These are phyloP conservation scores for Brassica nigra DNA, from an alignment of 345 rosid species.

Conservation along the genomic window DNA sequence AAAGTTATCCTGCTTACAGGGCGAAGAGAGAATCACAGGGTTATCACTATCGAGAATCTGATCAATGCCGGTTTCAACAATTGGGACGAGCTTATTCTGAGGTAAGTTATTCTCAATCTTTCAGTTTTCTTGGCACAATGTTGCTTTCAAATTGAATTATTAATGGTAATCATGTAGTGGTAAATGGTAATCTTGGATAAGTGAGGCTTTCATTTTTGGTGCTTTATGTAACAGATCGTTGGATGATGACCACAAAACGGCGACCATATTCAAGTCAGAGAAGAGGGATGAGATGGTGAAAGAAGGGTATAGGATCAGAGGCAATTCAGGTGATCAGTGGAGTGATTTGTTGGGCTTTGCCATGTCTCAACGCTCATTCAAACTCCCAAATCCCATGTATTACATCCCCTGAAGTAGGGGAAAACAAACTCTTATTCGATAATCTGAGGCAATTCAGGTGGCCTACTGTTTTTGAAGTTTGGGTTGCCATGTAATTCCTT, in stretches of 20 bases:
- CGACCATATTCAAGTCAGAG: constrained; percentile 67
- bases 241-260: constrained; percentile 59
- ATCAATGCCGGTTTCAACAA: constrained; percentile 60
- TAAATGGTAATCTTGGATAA: too few species aligned
- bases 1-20: constrained; percentile 80
- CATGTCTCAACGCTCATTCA: constrained; percentile 70
- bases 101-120: constrained; percentile 41
- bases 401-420: constrained; percentile 48
- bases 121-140: background rate
- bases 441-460: background rate
- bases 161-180: background rate
- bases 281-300: constrained; percentile 70
- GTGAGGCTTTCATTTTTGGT: background rate
- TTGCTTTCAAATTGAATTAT: background rate
- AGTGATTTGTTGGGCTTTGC: constrained; percentile 72
- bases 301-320: constrained; percentile 70
- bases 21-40: constrained; percentile 62
- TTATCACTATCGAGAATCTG: constrained; percentile 62
- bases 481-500: constrained; percentile 18
- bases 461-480: constrained; percentile 23
- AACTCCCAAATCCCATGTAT: constrained; percentile 91
- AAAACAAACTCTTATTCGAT: background rate
- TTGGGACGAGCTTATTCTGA: constrained; percentile 89
- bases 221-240: constrained; percentile 48
- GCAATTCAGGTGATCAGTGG: constrained; percentile 95